Evolutionary conservation across 208 protist genomes (phyloP), one percentile per base, ranked within the genome.

Genomic region (Paratrypanosoma confusum): DNA sequence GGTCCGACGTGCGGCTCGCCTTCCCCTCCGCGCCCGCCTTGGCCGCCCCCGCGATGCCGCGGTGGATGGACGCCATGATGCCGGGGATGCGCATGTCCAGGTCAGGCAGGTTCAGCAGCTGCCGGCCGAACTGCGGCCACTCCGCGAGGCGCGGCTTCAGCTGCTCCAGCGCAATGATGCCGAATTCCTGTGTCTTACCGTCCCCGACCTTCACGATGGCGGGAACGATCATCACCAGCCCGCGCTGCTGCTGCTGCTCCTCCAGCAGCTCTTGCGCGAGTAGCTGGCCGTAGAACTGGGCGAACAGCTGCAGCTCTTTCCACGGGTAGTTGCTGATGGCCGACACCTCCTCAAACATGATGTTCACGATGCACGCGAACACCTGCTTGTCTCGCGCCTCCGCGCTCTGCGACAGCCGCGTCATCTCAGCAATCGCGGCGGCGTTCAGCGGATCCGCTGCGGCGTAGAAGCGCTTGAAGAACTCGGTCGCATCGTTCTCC

Each of bases 151-250:
- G 68, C 22, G 63, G 47, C 53, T 96, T 95, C 47, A 98, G 97
- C 48, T 95, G 76, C 46, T 97, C 71, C 2, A 99, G 60, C 3
- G 96, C 93, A 28, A 85, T 80, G 17, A 98, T 62, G 42, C 95
- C 96, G 64, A 98, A 99, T 50, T 97, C 87, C 61, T 93, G 93
- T 65, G 96, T 76, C 11, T 92, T 89, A 22, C 65, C 68, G 42
- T 93, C 83, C 7, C 56, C 64, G 0, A 81, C 84, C 56, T 95
- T 93, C 29, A 71, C 73, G 42, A 98, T 63, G 18, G 86, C 86
- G 20, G 96, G 89, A 16, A 98, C 69, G 17, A 99, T 51, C 27
- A 86, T 48, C 21, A 51, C 68, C 73, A 70, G 83, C 25, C 77
- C 79, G 14, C 67, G 71, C 63, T 93, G 77, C 48, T 78, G 71